Conservation (phyloP, 2,329 filamentous ascomycete genomes). For the Pseudogymnoascus sp. region DNA sequence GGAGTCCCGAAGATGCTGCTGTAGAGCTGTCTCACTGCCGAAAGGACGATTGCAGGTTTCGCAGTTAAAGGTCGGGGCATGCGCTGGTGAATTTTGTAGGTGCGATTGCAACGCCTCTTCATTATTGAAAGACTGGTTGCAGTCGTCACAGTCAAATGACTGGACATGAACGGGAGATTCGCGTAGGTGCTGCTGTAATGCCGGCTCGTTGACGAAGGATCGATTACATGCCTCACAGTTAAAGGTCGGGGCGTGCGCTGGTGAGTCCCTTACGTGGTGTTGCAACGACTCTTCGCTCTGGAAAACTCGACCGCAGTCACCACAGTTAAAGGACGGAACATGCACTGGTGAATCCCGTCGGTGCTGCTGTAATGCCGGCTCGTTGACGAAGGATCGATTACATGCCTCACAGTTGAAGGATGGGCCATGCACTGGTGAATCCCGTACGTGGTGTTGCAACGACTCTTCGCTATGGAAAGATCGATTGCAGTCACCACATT, state of each 20-base stretch:
- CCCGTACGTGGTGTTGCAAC: constrained; percentile 18
- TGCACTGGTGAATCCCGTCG: constrained; percentile 18
- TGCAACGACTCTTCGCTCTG: constrained; percentile 17
- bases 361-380: constrained; percentile 21
- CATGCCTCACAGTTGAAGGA: constrained; percentile 16
- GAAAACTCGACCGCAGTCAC: constrained; percentile 20
- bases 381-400: constrained; percentile 19
- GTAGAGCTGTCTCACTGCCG: constrained; percentile 18
- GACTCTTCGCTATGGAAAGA: constrained; percentile 19
- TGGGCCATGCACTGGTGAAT: constrained; percentile 13
- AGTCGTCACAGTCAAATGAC: neutral
- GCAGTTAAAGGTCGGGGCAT: too few species aligned
- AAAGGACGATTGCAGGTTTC: constrained; percentile 19
- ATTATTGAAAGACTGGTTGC: too few species aligned
- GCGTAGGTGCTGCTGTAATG: constrained; percentile 21
- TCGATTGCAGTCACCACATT: constrained; percentile 16
- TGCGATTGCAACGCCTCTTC: too few species aligned
- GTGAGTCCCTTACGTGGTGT: constrained; percentile 18
- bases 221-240: constrained; percentile 17
- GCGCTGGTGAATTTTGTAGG: too few species aligned
- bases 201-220: constrained; percentile 20
- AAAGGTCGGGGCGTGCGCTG: constrained; percentile 14
- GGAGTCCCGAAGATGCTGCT: constrained; percentile 21
- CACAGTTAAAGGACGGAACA: neutral
- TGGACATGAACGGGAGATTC: constrained; percentile 15